Conservation (phyloP, 495 filamentous ascomycete genomes). For the Umbilicaria muhlenbergii region DNA sequence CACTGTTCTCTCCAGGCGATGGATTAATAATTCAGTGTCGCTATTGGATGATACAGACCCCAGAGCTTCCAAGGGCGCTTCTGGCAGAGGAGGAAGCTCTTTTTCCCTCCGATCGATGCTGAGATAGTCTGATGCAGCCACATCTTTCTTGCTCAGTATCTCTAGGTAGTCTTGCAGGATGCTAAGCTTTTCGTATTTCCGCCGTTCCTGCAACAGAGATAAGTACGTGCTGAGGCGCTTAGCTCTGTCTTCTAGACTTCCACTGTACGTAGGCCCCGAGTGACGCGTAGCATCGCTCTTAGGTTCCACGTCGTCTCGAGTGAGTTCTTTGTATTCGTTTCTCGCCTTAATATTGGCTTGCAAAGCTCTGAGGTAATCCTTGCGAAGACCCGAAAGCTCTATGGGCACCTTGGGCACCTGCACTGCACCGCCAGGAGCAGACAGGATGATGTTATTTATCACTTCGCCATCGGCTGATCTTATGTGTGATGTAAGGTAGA, state of each 20-base stretch:
- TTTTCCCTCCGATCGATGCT: conserved; percentile 25
- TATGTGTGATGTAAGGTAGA: conserved; percentile 27
- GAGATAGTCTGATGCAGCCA: conserved; percentile 32
- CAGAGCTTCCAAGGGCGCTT: conserved; percentile 7
- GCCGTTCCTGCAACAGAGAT: conserved; percentile 35
- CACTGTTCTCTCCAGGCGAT: conserved; percentile 49
- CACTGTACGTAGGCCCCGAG: neutral
- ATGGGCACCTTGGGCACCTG: conserved; percentile 24
- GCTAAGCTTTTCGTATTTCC: conserved; percentile 35
- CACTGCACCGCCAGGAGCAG: conserved; percentile 21
- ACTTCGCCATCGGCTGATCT: conserved; percentile 18
- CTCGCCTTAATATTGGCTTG: conserved; percentile 39
- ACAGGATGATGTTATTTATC: conserved; percentile 23
- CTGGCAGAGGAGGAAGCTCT: conserved; percentile 28
- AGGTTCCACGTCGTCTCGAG: conserved; percentile 3
- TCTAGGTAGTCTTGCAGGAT: conserved; percentile 34
- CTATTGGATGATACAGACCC: conserved; percentile 15
- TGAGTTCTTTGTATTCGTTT: conserved; percentile 22
- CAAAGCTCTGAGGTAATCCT: conserved; percentile 42
- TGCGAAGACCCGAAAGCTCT: conserved; percentile 25
- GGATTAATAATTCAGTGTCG: conserved; percentile 32
- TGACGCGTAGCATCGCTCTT: conserved; percentile 7
- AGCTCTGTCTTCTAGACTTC: conserved; percentile 12
- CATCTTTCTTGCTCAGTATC: conserved; percentile 22
- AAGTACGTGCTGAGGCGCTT: conserved; percentile 33